phyloP scores from a whole-genome alignment of 1,284 basidiomycete genomes.

The Coniferiporia weirii region DNA sequence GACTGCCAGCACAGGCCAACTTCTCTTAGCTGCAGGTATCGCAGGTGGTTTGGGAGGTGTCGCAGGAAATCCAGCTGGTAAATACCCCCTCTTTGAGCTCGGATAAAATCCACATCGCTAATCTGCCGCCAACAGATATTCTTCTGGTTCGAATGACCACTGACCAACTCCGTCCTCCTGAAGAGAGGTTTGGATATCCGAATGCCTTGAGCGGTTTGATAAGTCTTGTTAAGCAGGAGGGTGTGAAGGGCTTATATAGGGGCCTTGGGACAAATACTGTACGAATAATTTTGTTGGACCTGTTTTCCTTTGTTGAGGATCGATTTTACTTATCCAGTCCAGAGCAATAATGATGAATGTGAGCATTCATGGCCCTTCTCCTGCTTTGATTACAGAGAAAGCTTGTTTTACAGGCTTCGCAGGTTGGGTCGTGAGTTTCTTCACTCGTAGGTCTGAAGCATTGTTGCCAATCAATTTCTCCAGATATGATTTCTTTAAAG shows the following conservation, averaged over 20 bases:
- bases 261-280: slow-evolving; percentile 81
- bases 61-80: slow-evolving; percentile 77
- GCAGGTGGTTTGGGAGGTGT: slow-evolving; percentile 79
- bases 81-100: slow-evolving; percentile 18
- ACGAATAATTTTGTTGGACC: slow-evolving; percentile 24
- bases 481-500: slow-evolving; percentile 88
- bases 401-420: slow-evolving; percentile 50
- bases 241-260: slow-evolving; percentile 61
- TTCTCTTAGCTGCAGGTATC: slow-evolving; percentile 61
- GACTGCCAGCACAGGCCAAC: slow-evolving; percentile 42
- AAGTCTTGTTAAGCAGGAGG: slow-evolving; percentile 65
- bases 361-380: slow-evolving; percentile 26
- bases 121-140: slow-evolving; percentile 40
- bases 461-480: slow-evolving; percentile 6
- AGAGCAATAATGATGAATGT: slow-evolving; percentile 88
- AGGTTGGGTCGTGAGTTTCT: slow-evolving; percentile 78
- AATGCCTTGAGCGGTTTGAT: slow-evolving; percentile 71
- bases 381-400: background rate
- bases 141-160: slow-evolving; percentile 86
- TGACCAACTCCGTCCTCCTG: slow-evolving; percentile 69
- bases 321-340: slow-evolving; percentile 33
- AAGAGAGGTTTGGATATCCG: slow-evolving; percentile 70
- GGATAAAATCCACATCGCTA: background rate
- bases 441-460: slow-evolving; percentile 4
- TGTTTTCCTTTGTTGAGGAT: slow-evolving; percentile 3